These are phyloP conservation scores for Quercus phellos DNA, from an alignment of 331 rosid genomes.

Conservation along the genomic window DNA sequence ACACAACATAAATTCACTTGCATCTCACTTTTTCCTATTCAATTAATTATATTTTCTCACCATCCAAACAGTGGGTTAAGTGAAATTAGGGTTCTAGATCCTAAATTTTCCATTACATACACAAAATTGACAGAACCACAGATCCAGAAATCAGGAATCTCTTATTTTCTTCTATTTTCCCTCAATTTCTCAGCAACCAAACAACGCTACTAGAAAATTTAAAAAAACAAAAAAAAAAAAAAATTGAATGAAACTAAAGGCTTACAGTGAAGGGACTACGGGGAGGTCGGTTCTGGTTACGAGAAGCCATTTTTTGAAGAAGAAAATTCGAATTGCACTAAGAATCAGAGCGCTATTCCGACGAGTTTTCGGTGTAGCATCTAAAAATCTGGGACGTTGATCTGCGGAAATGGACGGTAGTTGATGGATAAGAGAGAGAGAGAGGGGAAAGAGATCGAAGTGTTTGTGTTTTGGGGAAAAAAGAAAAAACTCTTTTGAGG, in stretches of 20 bases:
- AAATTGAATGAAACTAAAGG: not conserved
- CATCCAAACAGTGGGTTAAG: not conserved
- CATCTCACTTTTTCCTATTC: not conserved
- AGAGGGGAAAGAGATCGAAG: not conserved
- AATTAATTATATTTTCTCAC: not conserved
- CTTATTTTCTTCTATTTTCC: not conserved
- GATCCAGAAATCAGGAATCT: not conserved
- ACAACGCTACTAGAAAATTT: not conserved
- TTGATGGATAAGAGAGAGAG: not conserved
- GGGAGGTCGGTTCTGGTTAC: slow-evolving; percentile 81
- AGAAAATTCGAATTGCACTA: not conserved
- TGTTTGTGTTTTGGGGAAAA: not conserved
- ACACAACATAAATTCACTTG: not conserved
- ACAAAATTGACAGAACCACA: not conserved
- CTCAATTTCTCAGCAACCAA: not conserved
- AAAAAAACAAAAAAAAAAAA: not conserved
- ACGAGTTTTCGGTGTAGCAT: not conserved
- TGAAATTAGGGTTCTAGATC: not conserved
- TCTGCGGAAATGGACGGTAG: not conserved
- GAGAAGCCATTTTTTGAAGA: slow-evolving; percentile 51
- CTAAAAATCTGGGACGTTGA: not conserved
- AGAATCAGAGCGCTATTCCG: not conserved
- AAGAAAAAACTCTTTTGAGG: not conserved
- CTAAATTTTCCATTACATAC: not conserved
- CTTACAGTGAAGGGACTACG: slow-evolving; percentile 59